A percentile compares a stretch with the other conserved stretches of the same genome.
Evolutionary conservation across 108 stramenopile species (phyloP).

Genomic region (Conticribra weissflogii): DNA sequence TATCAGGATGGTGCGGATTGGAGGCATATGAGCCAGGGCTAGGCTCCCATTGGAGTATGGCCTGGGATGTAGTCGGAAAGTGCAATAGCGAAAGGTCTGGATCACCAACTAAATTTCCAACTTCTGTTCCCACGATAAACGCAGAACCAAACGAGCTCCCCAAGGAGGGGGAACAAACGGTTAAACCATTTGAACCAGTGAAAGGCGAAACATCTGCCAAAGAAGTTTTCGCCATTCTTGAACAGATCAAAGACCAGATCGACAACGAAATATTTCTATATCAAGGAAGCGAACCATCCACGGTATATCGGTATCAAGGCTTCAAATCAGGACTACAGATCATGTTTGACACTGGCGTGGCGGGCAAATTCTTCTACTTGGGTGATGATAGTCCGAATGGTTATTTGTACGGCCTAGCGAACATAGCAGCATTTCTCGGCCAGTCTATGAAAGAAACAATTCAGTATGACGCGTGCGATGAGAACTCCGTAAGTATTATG

Average conservation of each 20-base stretch:
- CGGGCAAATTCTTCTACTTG: conserved; percentile 32
- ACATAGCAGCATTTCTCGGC: conserved; percentile 10
- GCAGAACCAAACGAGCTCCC: neutral
- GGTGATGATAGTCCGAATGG: conserved; percentile 15
- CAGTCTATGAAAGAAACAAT: conserved; percentile 43
- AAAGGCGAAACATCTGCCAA: neutral
- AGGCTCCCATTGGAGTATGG: conserved; percentile 13
- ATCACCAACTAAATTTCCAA: conserved; percentile 3
- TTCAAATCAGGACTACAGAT: conserved; percentile 21
- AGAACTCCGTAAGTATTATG: no score
- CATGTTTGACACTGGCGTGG: conserved; percentile 28
- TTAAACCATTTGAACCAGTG: neutral
- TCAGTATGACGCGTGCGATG: conserved; percentile 29
- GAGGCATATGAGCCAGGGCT: conserved; percentile 24
- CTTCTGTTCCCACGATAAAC: neutral
- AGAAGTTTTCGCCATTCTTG: conserved; percentile 16
- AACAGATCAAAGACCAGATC: conserved; percentile 4
- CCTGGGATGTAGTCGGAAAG: conserved; percentile 22
- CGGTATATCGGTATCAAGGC: conserved; percentile 28
- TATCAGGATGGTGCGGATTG: conserved; percentile 27
- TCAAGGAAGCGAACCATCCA: conserved; percentile 22
- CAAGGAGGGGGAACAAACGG: no score
- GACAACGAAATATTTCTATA: conserved; percentile 26
- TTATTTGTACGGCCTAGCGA: neutral
- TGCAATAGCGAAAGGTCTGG: conserved; percentile 7